phyloP scores from a whole-genome alignment of 2,329 filamentous ascomycete species.

The Zelopaecilomyces penicillatus region DNA sequence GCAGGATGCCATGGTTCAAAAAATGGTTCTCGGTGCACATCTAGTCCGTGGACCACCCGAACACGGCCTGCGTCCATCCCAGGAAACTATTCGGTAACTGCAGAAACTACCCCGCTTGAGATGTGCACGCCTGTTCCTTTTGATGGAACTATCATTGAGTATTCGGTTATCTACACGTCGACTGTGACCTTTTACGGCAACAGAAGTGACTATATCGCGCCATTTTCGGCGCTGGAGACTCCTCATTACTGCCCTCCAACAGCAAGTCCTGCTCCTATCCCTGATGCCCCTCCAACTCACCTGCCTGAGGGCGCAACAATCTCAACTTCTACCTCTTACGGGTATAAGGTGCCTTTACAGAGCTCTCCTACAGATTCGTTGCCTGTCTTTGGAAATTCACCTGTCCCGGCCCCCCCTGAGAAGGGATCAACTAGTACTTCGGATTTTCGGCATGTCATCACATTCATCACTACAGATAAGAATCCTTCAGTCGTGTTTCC shows the following conservation, averaged over 20 bases:
- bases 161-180: constrained; percentile 39
- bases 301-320: too few species aligned
- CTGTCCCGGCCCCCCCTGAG: too few species aligned
- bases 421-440: neutral
- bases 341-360: too few species aligned
- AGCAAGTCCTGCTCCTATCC: too few species aligned
- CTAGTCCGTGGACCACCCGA: too few species aligned
- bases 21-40: too few species aligned
- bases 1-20: too few species aligned
- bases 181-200: constrained; percentile 42
- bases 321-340: too few species aligned
- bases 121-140: constrained; percentile 25
- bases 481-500: constrained; percentile 42
- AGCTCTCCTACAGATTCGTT: too few species aligned
- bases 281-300: too few species aligned
- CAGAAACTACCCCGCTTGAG: constrained; percentile 12
- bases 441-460: constrained; percentile 23
- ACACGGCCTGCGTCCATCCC: neutral
- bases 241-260: constrained; percentile 27
- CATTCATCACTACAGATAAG: constrained; percentile 45
- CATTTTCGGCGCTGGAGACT: constrained; percentile 32
- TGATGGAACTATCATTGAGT: constrained; percentile 27
- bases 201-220: constrained; percentile 37
- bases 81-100: neutral
- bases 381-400: too few species aligned